These are phyloP conservation scores for Irpex sp. DNA, from an alignment of 1,284 basidiomycete species.

Conservation along the genomic window DNA sequence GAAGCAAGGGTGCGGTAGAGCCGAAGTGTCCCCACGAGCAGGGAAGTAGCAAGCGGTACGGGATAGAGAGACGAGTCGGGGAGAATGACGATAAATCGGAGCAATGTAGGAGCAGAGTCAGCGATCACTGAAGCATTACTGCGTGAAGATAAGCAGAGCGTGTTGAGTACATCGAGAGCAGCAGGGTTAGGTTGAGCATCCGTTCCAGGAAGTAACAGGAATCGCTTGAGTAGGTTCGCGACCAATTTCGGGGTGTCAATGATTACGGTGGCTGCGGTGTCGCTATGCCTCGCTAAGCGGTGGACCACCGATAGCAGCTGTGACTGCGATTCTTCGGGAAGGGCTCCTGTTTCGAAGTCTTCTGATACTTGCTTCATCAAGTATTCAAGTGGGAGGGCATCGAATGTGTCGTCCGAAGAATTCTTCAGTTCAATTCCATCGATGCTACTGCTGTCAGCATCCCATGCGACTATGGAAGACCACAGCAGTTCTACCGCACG, in stretches of 20 bases:
- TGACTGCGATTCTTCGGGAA: slow-evolving; percentile 42
- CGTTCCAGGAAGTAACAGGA: slow-evolving; percentile 49
- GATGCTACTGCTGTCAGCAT: slow-evolving; percentile 33
- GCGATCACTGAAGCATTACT: slow-evolving; percentile 56
- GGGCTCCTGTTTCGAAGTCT: slow-evolving; percentile 33
- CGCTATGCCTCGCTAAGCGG: slow-evolving; percentile 54
- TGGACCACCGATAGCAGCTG: slow-evolving; percentile 63
- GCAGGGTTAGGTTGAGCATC: slow-evolving; percentile 40
- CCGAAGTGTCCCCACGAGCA: slow-evolving; percentile 56
- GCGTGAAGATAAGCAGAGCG: slow-evolving; percentile 62
- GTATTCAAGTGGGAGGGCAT: slow-evolving; percentile 47
- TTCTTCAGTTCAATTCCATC: slow-evolving; percentile 44
- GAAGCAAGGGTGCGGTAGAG: slow-evolving; percentile 64
- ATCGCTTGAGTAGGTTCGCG: slow-evolving; percentile 44
- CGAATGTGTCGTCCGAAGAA: slow-evolving; percentile 17
- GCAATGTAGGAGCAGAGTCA: slow-evolving; percentile 56
- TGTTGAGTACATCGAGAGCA: slow-evolving; percentile 55
- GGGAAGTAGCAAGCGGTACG: slow-evolving; percentile 35
- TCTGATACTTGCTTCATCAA: slow-evolving; percentile 47
- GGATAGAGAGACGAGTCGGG: slow-evolving; percentile 49
- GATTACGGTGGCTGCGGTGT: slow-evolving; percentile 49
- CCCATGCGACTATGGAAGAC: slow-evolving; percentile 64
- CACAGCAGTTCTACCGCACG: slow-evolving; percentile 66
- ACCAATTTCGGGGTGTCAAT: slow-evolving; percentile 50
- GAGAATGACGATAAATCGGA: slow-evolving; percentile 69